These are phyloP conservation scores for Mycena maculata DNA, from an alignment of 768 basidiomycete genomes.

Conservation along the genomic window DNA sequence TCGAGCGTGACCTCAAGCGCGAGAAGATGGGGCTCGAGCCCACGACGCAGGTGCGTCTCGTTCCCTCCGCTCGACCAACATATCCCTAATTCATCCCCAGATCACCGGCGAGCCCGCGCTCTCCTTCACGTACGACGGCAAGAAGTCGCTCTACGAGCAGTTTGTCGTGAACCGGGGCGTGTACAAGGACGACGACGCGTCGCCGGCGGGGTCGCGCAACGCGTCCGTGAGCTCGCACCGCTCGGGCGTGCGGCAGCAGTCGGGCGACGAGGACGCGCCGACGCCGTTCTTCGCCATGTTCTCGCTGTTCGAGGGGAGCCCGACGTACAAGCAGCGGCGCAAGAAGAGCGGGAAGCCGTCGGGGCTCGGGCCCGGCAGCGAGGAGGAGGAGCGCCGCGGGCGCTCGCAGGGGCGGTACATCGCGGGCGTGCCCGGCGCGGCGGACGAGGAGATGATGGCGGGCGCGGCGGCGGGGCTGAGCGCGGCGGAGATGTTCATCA, in stretches of 20 bases:
- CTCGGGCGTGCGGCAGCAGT: slow-evolving; percentile 37
- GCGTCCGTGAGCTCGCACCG: slow-evolving; percentile 28
- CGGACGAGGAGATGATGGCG: slow-evolving; percentile 38
- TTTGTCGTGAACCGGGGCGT: slow-evolving; percentile 58
- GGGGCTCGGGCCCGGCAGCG: slow-evolving; percentile 38
- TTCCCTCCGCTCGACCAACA: background rate
- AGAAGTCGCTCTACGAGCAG: slow-evolving; percentile 88
- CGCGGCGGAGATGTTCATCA: slow-evolving; percentile 75
- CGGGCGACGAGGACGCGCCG: slow-evolving; percentile 46
- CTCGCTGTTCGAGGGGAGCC: slow-evolving; percentile 85
- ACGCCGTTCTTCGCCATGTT: slow-evolving; percentile 73
- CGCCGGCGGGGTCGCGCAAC: slow-evolving; percentile 33
- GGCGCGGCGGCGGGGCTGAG: slow-evolving; percentile 46
- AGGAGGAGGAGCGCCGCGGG: slow-evolving; percentile 47
- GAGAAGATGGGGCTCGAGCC: slow-evolving; percentile 92
- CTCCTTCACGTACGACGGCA: slow-evolving; percentile 90
- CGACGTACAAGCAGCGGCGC: slow-evolving; percentile 89
- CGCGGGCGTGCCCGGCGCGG: slow-evolving; percentile 16
- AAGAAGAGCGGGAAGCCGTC: slow-evolving; percentile 70
- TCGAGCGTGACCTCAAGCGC: slow-evolving; percentile 95
- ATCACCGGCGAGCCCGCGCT: slow-evolving; percentile 83
- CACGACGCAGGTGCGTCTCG: slow-evolving; percentile 66
- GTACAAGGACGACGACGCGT: slow-evolving; percentile 37
- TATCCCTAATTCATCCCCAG: background rate
- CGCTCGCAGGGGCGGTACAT: slow-evolving; percentile 28